phyloP scores from a whole-genome alignment of 2,329 filamentous ascomycete species.

The Botrytis elliptica region DNA sequence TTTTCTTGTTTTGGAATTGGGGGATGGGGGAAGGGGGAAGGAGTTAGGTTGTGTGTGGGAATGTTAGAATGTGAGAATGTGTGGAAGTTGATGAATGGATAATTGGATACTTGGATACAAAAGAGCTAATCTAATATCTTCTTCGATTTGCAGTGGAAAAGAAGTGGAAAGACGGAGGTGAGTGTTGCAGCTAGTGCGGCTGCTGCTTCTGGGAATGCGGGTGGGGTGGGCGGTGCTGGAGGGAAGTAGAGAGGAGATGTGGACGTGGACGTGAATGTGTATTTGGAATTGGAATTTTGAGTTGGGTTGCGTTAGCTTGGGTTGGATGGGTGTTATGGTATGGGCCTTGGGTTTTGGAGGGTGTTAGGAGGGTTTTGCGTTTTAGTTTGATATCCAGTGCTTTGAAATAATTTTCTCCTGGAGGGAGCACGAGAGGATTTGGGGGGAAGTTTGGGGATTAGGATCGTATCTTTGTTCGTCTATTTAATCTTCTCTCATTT shows the following conservation, averaged over 20 bases:
- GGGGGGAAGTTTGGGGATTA: too few species aligned
- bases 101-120: background rate
- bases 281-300: background rate
- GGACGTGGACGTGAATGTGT: background rate
- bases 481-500: too few species aligned
- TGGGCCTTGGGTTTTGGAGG: too few species aligned
- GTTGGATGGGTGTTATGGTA: background rate
- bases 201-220: background rate
- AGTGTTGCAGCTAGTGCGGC: background rate
- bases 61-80: too few species aligned
- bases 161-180: conserved; percentile 1
- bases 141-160: background rate
- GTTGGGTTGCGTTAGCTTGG: background rate
- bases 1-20: background rate
- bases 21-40: background rate
- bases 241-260: background rate
- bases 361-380: background rate
- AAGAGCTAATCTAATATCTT: background rate
- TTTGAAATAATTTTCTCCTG: background rate
- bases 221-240: background rate
- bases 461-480: background rate
- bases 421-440: background rate
- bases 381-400: background rate
- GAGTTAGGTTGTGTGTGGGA: background rate
- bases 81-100: accelerated